Evolutionary conservation across 2,329 filamentous ascomycete genomes (phyloP), one percentile per base, ranked within the genome.

Genomic region (Trichoderma lentiforme): DNA sequence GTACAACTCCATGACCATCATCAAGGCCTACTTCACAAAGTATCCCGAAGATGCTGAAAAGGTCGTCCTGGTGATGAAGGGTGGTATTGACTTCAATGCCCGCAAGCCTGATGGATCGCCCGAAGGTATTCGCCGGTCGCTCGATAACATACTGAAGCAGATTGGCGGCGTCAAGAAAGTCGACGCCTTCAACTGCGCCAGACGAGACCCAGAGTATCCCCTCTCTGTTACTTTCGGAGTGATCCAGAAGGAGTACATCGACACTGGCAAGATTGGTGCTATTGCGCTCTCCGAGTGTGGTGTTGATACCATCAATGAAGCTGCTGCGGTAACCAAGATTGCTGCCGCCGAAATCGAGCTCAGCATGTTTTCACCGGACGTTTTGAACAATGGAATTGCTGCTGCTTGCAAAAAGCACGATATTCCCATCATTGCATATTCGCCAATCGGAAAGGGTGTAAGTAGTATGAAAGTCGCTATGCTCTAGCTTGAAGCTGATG

Each of bases 361-460:
- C 58, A 87, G 84, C 72, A 79, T 88, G 72, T 87, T 84, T 77
- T 76, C 80, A 7, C 83, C 83, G 0, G 85, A 88, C 12, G 81
- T 84, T 24, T 79, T 87, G 32, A 79, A 78, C n/a, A 88, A 88
- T 73, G 86, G 87, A 1, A 81, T 89, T 28, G 84, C 85, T 3
- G 83, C 82, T 3, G 85, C 87, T 0, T 91, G 89, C 76, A 85
- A 83, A 0, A 86, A 95, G 78, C 80, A 92, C 60, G 82, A 85
- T 58, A 93, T 95, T 73, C 90, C 91, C 0, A 82, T 95, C 61
- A 81, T 93, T 53, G 91, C 91, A 0, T 95, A 94, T 81, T 91
- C 71, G 6, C 71, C 71, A 2, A 47, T 72, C 9, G 71, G 71
- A 15, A 63, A 39, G 39, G 71, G 71, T 14, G 82, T 84, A 79